phyloP scores from a whole-genome alignment of 2,329 filamentous ascomycete genomes.

The Penicillium nordicum region DNA sequence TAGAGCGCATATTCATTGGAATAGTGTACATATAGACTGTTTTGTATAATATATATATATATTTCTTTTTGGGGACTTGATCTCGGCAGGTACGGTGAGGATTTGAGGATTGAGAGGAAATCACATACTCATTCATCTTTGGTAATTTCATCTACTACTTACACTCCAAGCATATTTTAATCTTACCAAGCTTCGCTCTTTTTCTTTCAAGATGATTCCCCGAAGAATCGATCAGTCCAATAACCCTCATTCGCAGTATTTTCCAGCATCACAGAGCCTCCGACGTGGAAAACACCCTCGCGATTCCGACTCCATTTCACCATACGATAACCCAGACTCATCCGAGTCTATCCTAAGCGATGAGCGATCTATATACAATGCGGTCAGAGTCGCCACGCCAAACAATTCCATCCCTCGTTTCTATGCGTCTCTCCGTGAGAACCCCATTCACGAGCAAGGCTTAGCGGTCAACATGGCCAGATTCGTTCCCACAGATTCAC shows the following conservation, averaged over 20 bases:
- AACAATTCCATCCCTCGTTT: slow-evolving; percentile 18
- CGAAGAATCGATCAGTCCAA: slow-evolving; percentile 1
- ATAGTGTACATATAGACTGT: slow-evolving; percentile 23
- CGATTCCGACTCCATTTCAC: slow-evolving; percentile 8
- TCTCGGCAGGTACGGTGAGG: slow-evolving; percentile 21
- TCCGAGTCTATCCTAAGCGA: slow-evolving; percentile 34
- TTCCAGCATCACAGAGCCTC: slow-evolving; percentile 2
- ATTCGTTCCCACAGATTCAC: slow-evolving; percentile 20
- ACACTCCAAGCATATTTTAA: neutral
- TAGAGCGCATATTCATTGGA: slow-evolving; percentile 11
- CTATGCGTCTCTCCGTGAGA: slow-evolving; percentile 5
- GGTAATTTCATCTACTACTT: neutral
- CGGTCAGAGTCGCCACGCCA: slow-evolving; percentile 30
- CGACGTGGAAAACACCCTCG: slow-evolving; percentile 1
- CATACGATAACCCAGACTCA: slow-evolving; percentile 14
- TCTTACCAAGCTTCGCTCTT: slow-evolving; percentile 2
- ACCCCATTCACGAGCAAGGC: slow-evolving; percentile 22
- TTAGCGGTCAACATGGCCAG: slow-evolving; percentile 30
- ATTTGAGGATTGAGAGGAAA: slow-evolving; percentile 14
- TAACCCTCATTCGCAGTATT: neutral
- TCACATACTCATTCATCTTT: neutral
- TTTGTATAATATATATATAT: slow-evolving; percentile 17
- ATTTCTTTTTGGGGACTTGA: slow-evolving; percentile 12
- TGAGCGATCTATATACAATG: slow-evolving; percentile 40
- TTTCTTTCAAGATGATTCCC: slow-evolving; percentile 11